phyloP scores from a whole-genome alignment of 2,329 filamentous ascomycete genomes.

The Aspergillus aculeatus region DNA sequence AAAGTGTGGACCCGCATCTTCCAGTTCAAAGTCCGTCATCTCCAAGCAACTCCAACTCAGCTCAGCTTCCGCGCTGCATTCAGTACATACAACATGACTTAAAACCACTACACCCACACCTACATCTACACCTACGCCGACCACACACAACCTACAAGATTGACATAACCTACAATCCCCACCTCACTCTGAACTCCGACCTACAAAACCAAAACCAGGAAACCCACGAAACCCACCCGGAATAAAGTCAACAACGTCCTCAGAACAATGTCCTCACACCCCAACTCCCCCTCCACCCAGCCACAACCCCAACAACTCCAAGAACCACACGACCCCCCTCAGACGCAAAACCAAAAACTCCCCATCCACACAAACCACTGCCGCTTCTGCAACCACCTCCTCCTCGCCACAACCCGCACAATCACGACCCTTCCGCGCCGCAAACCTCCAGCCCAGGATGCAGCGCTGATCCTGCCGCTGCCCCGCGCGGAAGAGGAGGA shows the following conservation, averaged over 20 bases:
- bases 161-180: too few relatives aligned
- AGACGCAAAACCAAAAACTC: constrained; percentile 13
- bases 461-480: constrained; percentile 56
- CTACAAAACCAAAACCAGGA: not conserved
- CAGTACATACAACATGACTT: not conserved
- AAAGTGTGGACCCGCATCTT: too few relatives aligned
- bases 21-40: not conserved
- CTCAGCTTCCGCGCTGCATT: not conserved
- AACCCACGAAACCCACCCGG: not conserved
- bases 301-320: constrained; percentile 3
- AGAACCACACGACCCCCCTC: not conserved
- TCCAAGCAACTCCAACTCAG: not conserved
- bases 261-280: not conserved
- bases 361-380: constrained; percentile 59
- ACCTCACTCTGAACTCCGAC: not conserved
- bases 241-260: not conserved
- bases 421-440: constrained; percentile 56
- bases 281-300: not conserved
- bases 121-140: not conserved
- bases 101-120: not conserved
- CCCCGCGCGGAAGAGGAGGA: not conserved
- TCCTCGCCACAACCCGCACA: constrained; percentile 59
- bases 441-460: constrained; percentile 50
- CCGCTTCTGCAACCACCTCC: constrained; percentile 62
- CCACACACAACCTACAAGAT: too few relatives aligned